These are phyloP conservation scores for Chaetothyriales sp. DNA, from an alignment of 2,329 filamentous ascomycete species.

Conservation along the genomic window DNA sequence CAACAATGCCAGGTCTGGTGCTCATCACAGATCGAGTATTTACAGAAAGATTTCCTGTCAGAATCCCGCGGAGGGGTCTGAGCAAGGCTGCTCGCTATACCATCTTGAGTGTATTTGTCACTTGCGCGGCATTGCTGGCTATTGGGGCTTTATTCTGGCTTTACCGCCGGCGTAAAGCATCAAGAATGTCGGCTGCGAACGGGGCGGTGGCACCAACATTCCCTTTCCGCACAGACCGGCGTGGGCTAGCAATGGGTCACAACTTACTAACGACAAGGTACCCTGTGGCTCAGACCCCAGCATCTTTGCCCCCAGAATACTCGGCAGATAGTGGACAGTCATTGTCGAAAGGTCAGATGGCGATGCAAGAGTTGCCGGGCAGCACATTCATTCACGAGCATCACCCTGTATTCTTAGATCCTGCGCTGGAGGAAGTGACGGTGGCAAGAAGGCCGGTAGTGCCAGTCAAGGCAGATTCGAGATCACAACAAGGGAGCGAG, in stretches of 20 bases:
- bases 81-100: constrained; percentile 11
- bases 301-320: constrained; percentile 15
- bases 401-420: constrained; percentile 13
- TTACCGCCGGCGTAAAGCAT: constrained; percentile 6
- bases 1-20: constrained; percentile 8
- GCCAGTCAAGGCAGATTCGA: background rate
- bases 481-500: background rate
- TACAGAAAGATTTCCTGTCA: constrained; percentile 12
- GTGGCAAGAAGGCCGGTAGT: background rate
- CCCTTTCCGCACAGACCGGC: constrained; percentile 2
- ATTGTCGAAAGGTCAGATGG: background rate
- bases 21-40: constrained; percentile 18
- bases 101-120: constrained; percentile 13
- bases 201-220: constrained; percentile 11
- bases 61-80: background rate
- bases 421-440: background rate
- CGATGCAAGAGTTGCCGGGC: constrained; percentile 15
- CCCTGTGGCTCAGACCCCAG: background rate
- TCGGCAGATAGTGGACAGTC: constrained; percentile 3
- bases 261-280: background rate
- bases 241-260: background rate
- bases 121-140: constrained; percentile 4
- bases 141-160: constrained; percentile 5
- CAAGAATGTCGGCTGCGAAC: constrained; percentile 3
- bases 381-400: constrained; percentile 18